Percentiles rank a stretch among this genome's conserved stretches.
These are phyloP conservation scores for Ascodesmis nigricans DNA, from an alignment of 495 filamentous ascomycete species.

Conservation along the genomic window DNA sequence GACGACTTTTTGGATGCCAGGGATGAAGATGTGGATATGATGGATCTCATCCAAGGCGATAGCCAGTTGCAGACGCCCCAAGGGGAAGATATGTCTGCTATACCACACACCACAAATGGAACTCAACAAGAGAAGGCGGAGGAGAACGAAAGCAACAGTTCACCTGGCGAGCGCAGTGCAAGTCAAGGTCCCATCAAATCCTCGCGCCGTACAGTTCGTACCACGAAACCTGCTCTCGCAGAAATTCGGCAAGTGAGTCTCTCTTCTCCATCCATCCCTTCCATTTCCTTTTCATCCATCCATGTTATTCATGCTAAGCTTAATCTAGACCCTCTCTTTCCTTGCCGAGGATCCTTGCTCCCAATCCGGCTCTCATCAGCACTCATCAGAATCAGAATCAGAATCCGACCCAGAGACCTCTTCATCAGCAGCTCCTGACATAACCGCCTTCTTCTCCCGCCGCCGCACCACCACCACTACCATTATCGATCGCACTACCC, in stretches of 20 bases:
- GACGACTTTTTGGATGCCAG: slow-evolving; percentile 47
- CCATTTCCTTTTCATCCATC: slow-evolving; percentile 13
- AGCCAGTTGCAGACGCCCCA: slow-evolving; percentile 22
- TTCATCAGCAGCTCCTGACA: too few relatives aligned
- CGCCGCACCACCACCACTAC: slow-evolving; percentile 29
- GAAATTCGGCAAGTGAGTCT: slow-evolving; percentile 20
- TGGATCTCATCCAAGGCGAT: slow-evolving; percentile 32
- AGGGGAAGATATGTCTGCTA: slow-evolving; percentile 13
- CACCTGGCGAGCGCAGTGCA: background rate
- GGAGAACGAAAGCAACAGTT: background rate
- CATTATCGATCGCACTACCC: slow-evolving; percentile 55
- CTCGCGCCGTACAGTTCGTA: slow-evolving; percentile 8
- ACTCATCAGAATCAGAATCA: slow-evolving; percentile 13
- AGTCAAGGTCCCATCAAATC: slow-evolving; percentile 3
- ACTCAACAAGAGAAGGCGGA: slow-evolving; percentile 3
- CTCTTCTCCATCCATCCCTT: slow-evolving; percentile 16
- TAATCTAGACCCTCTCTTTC: slow-evolving; percentile 17
- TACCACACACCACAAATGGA: background rate
- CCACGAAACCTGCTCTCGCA: slow-evolving; percentile 12
- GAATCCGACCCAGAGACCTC: slow-evolving; percentile 18
- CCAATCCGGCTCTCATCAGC: slow-evolving; percentile 6
- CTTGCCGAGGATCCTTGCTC: slow-evolving; percentile 17
- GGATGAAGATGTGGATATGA: slow-evolving; percentile 27
- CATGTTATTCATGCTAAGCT: slow-evolving; percentile 10
- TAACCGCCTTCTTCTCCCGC: slow-evolving; percentile 25